Conservation (phyloP, 2,329 filamentous ascomycete species). For the Fusarium succisae region DNA sequence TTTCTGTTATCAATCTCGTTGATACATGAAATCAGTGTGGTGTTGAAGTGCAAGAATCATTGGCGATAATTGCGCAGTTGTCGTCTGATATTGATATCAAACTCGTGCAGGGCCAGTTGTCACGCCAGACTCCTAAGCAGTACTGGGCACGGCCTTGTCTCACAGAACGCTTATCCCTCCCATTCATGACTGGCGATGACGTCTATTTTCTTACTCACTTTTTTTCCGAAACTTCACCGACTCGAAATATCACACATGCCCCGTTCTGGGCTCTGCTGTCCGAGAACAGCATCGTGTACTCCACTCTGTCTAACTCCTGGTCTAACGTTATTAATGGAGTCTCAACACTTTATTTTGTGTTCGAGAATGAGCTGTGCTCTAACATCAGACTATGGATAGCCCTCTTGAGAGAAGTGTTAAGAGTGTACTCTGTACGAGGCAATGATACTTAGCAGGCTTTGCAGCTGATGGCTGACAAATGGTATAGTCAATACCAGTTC, state of each 20-base stretch:
- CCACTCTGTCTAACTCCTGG: constrained; percentile 8
- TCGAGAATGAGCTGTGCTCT: background rate
- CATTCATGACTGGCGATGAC: constrained; percentile 27
- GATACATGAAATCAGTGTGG: background rate
- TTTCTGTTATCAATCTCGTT: constrained; percentile 41
- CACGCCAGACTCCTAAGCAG: background rate
- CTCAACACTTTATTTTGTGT: background rate
- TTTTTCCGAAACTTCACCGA: constrained; percentile 45
- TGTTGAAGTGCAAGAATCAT: background rate
- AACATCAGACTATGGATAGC: background rate
- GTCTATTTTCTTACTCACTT: constrained; percentile 28
- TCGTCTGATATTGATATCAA: background rate
- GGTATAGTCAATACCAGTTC: constrained; percentile 17
- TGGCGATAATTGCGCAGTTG: background rate
- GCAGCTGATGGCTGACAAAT: constrained; percentile 38
- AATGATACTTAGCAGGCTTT: constrained; percentile 6
- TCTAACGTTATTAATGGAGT: background rate
- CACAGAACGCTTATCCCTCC: background rate
- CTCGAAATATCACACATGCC: constrained; percentile 30
- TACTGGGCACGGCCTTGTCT: constrained; percentile 27
- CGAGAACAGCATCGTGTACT: background rate
- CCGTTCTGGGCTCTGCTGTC: constrained; percentile 10
- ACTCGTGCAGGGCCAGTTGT: background rate
- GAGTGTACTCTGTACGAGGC: background rate
- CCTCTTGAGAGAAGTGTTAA: background rate